Evolutionary conservation across 73 alveolate species (phyloP).

Genomic region (Paramecium tetraurelia): DNA sequence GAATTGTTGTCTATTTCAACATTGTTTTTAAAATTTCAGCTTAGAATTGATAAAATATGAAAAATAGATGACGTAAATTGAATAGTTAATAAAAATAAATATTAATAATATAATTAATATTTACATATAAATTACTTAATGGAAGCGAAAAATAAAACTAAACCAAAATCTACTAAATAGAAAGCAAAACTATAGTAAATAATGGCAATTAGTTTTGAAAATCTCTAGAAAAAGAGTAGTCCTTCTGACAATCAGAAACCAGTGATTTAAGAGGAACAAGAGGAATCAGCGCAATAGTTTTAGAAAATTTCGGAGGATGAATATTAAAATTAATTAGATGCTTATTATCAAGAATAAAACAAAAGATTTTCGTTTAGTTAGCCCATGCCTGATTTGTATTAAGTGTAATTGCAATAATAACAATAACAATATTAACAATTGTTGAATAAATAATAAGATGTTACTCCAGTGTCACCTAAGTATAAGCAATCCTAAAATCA

Average conservation of each 20-base stretch:
- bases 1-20: background rate
- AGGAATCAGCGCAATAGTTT: background rate
- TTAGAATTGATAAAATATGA: no score
- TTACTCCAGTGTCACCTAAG: background rate
- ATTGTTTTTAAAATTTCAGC: background rate
- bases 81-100: background rate
- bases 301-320: background rate
- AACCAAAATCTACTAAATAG: background rate
- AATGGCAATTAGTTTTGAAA: background rate
- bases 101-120: background rate
- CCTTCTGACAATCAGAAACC: background rate
- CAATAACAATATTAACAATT: background rate
- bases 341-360: background rate
- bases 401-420: background rate
- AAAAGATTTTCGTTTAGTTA: constrained; percentile 8
- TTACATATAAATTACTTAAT: background rate
- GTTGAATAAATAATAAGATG: background rate
- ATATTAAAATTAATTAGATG: background rate
- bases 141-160: background rate
- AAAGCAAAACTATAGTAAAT: background rate
- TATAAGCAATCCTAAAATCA: background rate
- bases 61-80: background rate
- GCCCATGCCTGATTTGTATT: background rate
- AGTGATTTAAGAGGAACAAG: background rate
- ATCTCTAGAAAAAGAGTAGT: background rate